Evolutionary conservation across 768 basidiomycete genomes (phyloP).

Genomic region (Mycena galericulata): DNA sequence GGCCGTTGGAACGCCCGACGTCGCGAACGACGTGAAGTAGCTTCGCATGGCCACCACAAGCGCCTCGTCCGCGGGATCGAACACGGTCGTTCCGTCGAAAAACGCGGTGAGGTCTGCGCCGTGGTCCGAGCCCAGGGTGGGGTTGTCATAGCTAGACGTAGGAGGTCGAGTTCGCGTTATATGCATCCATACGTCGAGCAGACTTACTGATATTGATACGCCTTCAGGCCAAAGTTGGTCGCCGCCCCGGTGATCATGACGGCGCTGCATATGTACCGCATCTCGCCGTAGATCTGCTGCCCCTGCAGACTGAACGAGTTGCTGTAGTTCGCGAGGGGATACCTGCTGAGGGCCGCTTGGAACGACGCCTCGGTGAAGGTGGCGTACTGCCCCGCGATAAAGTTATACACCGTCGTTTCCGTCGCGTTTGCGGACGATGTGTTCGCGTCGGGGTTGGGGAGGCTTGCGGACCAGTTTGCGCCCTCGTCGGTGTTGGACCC

Average conservation of each 20-base stretch:
- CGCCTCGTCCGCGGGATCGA: conserved; percentile 42
- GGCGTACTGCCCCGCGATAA: conserved; percentile 53
- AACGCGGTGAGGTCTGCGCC: conserved; percentile 52
- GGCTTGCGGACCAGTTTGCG: conserved; percentile 52
- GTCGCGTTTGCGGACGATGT: conserved; percentile 53
- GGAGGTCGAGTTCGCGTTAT: background rate
- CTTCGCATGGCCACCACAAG: conserved; percentile 54
- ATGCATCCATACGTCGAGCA: background rate
- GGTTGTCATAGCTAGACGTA: conserved; percentile 51
- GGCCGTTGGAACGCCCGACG: conserved; percentile 45
- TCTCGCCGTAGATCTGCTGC: conserved; percentile 61
- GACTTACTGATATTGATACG: conserved; percentile 55
- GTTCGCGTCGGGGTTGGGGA: conserved; percentile 51
- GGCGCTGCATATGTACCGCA: conserved; percentile 59
- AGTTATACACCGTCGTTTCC: conserved; percentile 54
- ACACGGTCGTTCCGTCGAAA: conserved; percentile 39
- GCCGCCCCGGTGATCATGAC: conserved; percentile 49
- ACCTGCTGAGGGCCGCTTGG: conserved; percentile 41
- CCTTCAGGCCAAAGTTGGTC: conserved; percentile 30
- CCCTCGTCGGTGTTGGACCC: conserved; percentile 60
- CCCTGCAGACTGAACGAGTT: conserved; percentile 53
- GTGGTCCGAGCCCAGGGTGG: conserved; percentile 52
- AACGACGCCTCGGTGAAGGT: conserved; percentile 46
- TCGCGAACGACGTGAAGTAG: conserved; percentile 55
- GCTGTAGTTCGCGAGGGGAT: conserved; percentile 50